Evolutionary conservation across 1,284 basidiomycete genomes (phyloP).

Genomic region (Sanghuangporus weigelae): DNA sequence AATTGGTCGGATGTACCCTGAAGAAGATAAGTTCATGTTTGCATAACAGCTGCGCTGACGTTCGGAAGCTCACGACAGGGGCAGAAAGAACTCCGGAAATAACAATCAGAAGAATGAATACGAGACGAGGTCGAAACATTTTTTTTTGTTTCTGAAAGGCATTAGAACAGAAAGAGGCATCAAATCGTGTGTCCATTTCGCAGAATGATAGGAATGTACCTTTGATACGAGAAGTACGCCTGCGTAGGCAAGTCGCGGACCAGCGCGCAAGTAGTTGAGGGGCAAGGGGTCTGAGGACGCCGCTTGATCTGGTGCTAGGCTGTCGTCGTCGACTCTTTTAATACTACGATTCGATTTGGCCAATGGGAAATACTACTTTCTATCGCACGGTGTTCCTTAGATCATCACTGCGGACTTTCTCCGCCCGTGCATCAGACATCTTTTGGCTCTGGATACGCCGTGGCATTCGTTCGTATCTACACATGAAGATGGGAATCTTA

Average conservation of each 20-base stretch:
- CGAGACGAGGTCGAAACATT: neutral
- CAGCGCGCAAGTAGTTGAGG: neutral
- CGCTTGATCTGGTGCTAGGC: neutral
- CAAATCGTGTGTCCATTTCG: no score
- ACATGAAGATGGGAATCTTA: neutral
- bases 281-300: neutral
- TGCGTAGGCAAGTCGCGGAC: neutral
- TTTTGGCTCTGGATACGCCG: neutral
- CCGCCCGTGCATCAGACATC: neutral
- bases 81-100: neutral
- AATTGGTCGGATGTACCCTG: neutral
- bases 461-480: neutral
- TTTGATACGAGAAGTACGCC: neutral
- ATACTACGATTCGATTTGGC: neutral
- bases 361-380: neutral
- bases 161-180: neutral
- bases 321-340: neutral
- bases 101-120: neutral
- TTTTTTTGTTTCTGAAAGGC: neutral
- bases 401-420: neutral
- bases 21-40: neutral
- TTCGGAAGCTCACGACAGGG: neutral
- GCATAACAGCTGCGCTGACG: neutral
- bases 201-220: no score
- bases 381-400: neutral